A percentile compares a stretch with the other conserved stretches of the same genome.
These are phyloP conservation scores for Auxenochlorella pyrenoidosa DNA, from an alignment of 139 green algal genomes.

Conservation along the genomic window DNA sequence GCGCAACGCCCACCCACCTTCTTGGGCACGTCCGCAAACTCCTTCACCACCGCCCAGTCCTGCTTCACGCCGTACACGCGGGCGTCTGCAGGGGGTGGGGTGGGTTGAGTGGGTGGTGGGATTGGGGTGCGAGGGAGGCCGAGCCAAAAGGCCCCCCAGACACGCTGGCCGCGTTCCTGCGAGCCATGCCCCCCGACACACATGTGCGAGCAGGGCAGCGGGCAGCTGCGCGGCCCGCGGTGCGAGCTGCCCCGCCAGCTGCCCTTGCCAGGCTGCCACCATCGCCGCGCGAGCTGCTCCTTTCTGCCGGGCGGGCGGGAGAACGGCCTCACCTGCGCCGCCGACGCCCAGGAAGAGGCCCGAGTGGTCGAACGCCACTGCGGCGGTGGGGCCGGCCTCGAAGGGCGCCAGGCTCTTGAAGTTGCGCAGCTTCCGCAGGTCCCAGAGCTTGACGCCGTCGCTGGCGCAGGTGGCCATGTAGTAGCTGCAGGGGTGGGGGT, in stretches of 20 bases:
- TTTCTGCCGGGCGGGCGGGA: no score
- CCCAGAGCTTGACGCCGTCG: constrained; percentile 96
- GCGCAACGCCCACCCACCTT: constrained; percentile 48
- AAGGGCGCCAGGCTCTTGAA: constrained; percentile 76
- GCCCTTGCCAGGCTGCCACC: no score
- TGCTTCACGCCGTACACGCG: constrained; percentile 81
- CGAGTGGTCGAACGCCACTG: constrained; percentile 78
- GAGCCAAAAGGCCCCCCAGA: no score
- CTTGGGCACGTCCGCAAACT: constrained; percentile 76
- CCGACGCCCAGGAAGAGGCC: constrained; percentile 90
- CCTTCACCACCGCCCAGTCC: constrained; percentile 76
- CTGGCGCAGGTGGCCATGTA: constrained; percentile 82
- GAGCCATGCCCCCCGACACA: no score
- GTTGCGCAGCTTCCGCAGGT: constrained; percentile 96
- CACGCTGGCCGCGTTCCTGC: no score
- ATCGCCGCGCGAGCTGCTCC: no score
- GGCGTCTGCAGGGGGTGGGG: constrained; percentile 44
- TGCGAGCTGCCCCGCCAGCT: no score
- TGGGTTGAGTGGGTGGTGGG: not conserved
- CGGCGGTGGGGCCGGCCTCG: constrained; percentile 48
- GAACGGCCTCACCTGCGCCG: constrained; percentile 60
- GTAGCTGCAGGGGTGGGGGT: constrained; percentile 58
- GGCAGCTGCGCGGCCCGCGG: not conserved
- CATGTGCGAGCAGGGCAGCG: no score
- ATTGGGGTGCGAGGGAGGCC: no score